Evolutionary conservation across 495 filamentous ascomycete species (phyloP).

Genomic region (Talaromyces stipitatus): DNA sequence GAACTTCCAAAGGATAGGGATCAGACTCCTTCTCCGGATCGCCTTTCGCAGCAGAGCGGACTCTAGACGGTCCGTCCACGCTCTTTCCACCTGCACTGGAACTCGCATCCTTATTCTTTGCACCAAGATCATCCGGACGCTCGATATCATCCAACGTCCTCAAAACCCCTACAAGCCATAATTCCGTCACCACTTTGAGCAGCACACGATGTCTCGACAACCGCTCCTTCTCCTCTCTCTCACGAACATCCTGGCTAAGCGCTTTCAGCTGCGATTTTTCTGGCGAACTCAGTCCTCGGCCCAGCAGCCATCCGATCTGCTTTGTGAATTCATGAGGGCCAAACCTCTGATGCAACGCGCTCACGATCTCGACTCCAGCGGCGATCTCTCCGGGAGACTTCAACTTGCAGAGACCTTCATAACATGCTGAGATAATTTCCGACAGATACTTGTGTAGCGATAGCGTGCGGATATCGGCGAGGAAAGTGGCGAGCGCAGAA

Average conservation of each 20-base stretch:
- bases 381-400: conserved; percentile 87
- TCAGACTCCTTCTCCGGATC: conserved; percentile 50
- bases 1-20: conserved; percentile 88
- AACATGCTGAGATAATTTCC: conserved; percentile 96
- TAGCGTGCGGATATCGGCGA: conserved; percentile 85
- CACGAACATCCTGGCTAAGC: conserved; percentile 69
- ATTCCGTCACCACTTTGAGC: conserved; percentile 83
- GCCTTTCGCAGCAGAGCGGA: conserved; percentile 23
- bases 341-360: conserved; percentile 93
- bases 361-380: conserved; percentile 85
- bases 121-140: conserved; percentile 72
- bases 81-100: conserved; percentile 38
- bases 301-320: conserved; percentile 87
- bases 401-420: conserved; percentile 86
- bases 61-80: conserved; percentile 47
- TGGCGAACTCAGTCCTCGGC: conserved; percentile 84
- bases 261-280: conserved; percentile 79
- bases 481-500: conserved; percentile 68
- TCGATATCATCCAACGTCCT: conserved; percentile 83
- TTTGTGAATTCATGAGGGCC: conserved; percentile 84
- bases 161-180: conserved; percentile 89
- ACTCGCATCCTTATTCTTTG: conserved; percentile 54
- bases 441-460: conserved; percentile 97
- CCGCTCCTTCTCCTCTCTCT: conserved; percentile 94
- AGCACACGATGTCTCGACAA: conserved; percentile 78